Percentiles rank a stretch among this genome's conserved stretches.
phyloP scores from a whole-genome alignment of 352 stramenopile species.

The Phytophthora meadii region DNA sequence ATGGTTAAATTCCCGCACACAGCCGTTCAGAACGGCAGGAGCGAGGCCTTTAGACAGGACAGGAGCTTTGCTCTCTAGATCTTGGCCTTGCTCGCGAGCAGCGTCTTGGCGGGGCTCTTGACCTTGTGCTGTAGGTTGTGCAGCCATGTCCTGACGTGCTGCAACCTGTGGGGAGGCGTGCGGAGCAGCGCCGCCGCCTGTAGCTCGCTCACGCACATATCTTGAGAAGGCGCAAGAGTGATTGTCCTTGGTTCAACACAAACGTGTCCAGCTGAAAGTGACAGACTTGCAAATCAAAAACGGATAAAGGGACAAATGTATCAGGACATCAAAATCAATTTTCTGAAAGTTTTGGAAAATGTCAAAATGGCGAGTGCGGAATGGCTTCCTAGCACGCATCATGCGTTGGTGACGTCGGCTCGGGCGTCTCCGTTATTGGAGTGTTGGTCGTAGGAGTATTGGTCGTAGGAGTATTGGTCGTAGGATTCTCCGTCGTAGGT shows the following conservation, averaged over 20 bases:
- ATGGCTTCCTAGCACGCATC: conserved; percentile 14
- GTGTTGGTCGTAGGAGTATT: neutral
- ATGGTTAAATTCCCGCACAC: conserved; percentile 41
- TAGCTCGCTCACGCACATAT: conserved; percentile 11
- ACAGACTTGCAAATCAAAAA: neutral
- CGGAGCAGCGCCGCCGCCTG: conserved; percentile 10
- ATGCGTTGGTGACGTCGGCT: conserved; percentile 19
- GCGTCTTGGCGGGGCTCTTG: neutral
- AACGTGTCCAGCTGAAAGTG: conserved; percentile 9
- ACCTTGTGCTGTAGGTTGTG: neutral
- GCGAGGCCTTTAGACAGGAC: conserved; percentile 11
- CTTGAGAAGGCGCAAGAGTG: conserved; percentile 4
- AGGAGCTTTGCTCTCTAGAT: neutral
- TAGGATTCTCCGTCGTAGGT: conserved; percentile 11
- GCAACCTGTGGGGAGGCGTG: neutral
- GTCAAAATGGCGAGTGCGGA: too few relatives aligned
- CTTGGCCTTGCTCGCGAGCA: neutral
- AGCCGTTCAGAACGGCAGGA: conserved; percentile 41
- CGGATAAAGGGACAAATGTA: neutral
- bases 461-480: too few relatives aligned
- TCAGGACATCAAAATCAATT: neutral
- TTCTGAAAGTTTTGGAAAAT: too few relatives aligned
- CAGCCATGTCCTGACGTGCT: neutral
- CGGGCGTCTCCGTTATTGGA: conserved; percentile 15
- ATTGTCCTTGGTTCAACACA: conserved; percentile 14